These are phyloP conservation scores for Nepenthes alata DNA, from an alignment of 179 eudicot species.

Conservation along the genomic window DNA sequence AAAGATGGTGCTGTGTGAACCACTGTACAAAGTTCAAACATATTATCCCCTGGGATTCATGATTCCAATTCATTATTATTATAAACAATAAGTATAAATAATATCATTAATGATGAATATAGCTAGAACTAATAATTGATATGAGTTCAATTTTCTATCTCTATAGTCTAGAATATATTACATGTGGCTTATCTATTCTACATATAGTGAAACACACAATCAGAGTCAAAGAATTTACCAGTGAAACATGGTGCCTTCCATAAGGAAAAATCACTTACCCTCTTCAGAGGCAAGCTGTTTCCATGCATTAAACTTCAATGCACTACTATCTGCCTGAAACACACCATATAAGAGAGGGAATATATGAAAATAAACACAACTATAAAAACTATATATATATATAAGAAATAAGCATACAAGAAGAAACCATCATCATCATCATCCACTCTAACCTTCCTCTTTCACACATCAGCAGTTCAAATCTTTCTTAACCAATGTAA, in stretches of 20 bases:
- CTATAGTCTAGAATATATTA: too few species aligned
- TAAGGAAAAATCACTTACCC: conserved; percentile 28
- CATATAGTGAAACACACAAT: too few species aligned
- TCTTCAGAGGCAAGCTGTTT: conserved; percentile 80
- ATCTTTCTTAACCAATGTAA: not conserved
- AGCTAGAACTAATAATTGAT: too few species aligned
- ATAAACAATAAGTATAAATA: too few species aligned
- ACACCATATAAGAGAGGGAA: conserved; percentile 4
- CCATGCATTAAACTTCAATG: conserved; percentile 76
- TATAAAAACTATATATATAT: not conserved
- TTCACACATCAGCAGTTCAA: not conserved
- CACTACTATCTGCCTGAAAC: conserved; percentile 66
- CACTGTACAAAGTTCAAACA: too few species aligned
- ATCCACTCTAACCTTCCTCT: not conserved
- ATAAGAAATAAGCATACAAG: not conserved
- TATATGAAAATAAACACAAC: not conserved
- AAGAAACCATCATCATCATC: not conserved
- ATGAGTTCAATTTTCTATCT: too few species aligned
- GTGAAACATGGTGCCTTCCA: not conserved
- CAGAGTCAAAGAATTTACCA: not conserved
- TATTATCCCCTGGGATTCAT: too few species aligned
- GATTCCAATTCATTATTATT: too few species aligned
- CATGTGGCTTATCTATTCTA: too few species aligned
- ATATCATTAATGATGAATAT: too few species aligned
- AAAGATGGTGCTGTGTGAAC: too few species aligned